Base-by-base conservation (phyloP, 768 basidiomycete genomes). In the Neoboletus magnificus region DNA sequence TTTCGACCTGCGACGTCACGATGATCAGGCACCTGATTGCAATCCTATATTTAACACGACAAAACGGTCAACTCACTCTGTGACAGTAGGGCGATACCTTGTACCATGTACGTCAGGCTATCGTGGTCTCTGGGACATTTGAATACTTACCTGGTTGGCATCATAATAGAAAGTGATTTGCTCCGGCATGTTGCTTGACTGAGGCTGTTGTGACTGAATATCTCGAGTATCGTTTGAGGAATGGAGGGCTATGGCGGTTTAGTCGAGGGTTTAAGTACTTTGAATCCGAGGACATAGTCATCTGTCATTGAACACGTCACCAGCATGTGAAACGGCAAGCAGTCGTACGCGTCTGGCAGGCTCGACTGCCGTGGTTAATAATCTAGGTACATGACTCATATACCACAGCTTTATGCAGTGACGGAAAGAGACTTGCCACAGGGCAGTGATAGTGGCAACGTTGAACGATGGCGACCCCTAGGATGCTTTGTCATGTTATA, bases 111-210 rank as follows among this genome's bases (percentile, higher is more conserved):
- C n/a, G 12, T 51, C 52, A 30, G 42, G 32, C 8, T 5, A n/a
- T n/a, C 12, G 15, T 16, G 10, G 41, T 12, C 54, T 52, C 4
- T 12, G 29, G 23, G 5, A 18, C 18, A 39, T 29, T 25, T 13
- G 23, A 22, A 30, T 18, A 35, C 63, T 13, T 50, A 78, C 80
- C 71, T 76, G 76, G 13, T 71, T 70, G 15, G 66, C 62, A 63
- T 56, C 58, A 3, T 32, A 32, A 33, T 79, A 79, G n/a, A 75
- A 65, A 15, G 77, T 78, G 35, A 77, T 61, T 59, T 68, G 70
- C 48, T 71, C 69, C 1, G 59, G 20, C 61, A 67, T 55, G 29
- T 37, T 29, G 20, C 11, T 30, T 9, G 16, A n/a, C n/a, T 42
- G 13, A 15, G n/a, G 23, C 2, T 16, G 2, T 5, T 20, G n/a